These are phyloP conservation scores for Dactylis glomerata DNA, from an alignment of 176 grass and related monocot genomes.

Conservation along the genomic window DNA sequence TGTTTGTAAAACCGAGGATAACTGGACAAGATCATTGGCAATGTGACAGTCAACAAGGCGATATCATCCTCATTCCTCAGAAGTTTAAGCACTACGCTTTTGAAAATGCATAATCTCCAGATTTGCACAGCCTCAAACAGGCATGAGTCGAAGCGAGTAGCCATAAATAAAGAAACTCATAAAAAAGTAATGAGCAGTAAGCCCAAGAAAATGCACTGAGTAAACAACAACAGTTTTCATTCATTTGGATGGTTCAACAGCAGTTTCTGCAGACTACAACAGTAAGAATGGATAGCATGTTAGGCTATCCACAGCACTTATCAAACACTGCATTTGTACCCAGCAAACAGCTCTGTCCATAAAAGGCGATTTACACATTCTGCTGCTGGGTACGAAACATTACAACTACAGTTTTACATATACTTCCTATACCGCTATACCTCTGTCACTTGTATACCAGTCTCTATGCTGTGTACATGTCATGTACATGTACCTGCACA, in stretches of 20 bases:
- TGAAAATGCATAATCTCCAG: neutral
- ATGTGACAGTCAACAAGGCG: neutral
- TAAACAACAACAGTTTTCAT: neutral
- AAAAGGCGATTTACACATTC: slow-evolving; percentile 35
- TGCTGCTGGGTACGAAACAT: slow-evolving; percentile 26
- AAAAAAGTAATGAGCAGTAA: neutral
- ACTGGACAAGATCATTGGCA: neutral
- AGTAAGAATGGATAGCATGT: slow-evolving; percentile 15
- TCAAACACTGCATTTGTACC: slow-evolving; percentile 2
- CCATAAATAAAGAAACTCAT: neutral
- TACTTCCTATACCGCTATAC: slow-evolving; percentile 31
- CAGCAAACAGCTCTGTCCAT: slow-evolving; percentile 34
- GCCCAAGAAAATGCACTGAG: neutral
- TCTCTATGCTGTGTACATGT: slow-evolving; percentile 47
- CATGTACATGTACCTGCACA: slow-evolving; percentile 46
- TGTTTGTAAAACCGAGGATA: neutral
- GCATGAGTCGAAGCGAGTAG: neutral
- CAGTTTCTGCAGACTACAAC: slow-evolving; percentile 28
- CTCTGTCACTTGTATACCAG: slow-evolving; percentile 38
- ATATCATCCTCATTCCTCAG: neutral
- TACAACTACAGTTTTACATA: slow-evolving; percentile 41
- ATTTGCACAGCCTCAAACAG: neutral
- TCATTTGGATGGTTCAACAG: neutral
- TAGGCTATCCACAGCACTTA: neutral
- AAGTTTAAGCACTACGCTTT: neutral